Evolutionary conservation across 1,284 basidiomycete genomes (phyloP), one percentile per base, ranked within the genome.

Genomic region (Tilletia horrida): DNA sequence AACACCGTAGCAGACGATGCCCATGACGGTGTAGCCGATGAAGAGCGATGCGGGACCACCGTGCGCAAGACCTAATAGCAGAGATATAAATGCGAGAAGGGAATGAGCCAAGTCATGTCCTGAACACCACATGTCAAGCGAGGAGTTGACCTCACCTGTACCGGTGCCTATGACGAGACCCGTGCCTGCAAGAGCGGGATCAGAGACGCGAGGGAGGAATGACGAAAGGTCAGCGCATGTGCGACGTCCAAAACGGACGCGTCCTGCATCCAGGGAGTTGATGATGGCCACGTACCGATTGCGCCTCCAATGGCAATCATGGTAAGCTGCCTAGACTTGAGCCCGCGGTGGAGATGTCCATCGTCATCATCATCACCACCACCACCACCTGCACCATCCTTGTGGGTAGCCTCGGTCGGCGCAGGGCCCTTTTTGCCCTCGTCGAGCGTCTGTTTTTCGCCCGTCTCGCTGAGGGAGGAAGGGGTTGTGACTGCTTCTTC

Each of bases 91-190:
- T n/a, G n/a, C n/a, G 35, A 40, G 35, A 40, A 11, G 35, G 35
- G 11, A 40, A 40, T 40, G 35, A 40, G 35, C 35, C 35, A 40
- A 11, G 35, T 11, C 11, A 11, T 11, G 35, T 4, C 4, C 11
- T 11, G 35, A 40, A 4, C 35, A 4, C 11, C 23, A 9, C 23
- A 21, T 59, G 25, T 27, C 6, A 6, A 16, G 4, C 4, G 48
- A 50, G 25, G 8, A 21, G n/a, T n/a, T 50, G 48, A 21, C n/a
- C n/a, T 50, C 75, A 50, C 84, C 50, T n/a, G 50, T 52, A 25
- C 50, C 84, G 6, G 83, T 86, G 55, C 89, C 90, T 72, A 91
- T 90, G 72, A 91, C 88, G 21, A 91, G 84, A 78, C 90, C 90
- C 27, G 89, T 91, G 8, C 50, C 50, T 87, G 87, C 8, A 88